Conservation (phyloP, 495 filamentous ascomycete species). For the Sabuloglossum arenarium region DNA sequence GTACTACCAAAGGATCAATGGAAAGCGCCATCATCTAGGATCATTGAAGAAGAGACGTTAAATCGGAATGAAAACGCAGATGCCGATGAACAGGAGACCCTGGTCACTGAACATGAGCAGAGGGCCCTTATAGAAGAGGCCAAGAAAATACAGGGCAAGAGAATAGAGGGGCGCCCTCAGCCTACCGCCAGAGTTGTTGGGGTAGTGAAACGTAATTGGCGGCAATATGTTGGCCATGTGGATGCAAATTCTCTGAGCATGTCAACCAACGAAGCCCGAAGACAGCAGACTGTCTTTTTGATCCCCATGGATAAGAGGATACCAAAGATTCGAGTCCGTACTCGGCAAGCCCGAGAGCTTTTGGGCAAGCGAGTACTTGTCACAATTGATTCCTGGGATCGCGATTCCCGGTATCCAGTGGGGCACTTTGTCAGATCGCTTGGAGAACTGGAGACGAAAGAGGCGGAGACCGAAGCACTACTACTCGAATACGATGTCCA, state of each 20-base stretch:
- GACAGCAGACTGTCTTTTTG: constrained; percentile 81
- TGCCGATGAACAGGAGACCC: constrained; percentile 47
- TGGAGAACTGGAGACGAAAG: constrained; percentile 85
- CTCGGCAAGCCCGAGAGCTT: constrained; percentile 69
- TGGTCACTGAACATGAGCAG: constrained; percentile 71
- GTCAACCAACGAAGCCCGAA: constrained; percentile 45
- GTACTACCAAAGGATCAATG: constrained; percentile 84
- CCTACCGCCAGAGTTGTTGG: constrained; percentile 89
- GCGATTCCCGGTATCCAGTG: constrained; percentile 73
- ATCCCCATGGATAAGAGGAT: constrained; percentile 95
- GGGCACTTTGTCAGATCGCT: constrained; percentile 89
- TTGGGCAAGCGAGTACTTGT: constrained; percentile 86
- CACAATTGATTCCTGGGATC: constrained; percentile 87
- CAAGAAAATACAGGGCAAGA: constrained; percentile 61
- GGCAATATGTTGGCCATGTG: constrained; percentile 90
- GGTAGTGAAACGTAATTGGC: constrained; percentile 85
- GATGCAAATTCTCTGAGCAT: constrained; percentile 67
- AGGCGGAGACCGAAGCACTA: constrained; percentile 86
- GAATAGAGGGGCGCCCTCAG: constrained; percentile 56
- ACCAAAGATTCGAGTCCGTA: constrained; percentile 84
- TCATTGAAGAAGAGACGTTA: constrained; percentile 83
- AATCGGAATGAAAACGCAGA: constrained; percentile 88
- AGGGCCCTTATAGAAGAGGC: constrained; percentile 78
- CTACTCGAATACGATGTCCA: constrained; percentile 93
- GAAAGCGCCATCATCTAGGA: constrained; percentile 86